Percentiles rank a stretch among this genome's conserved stretches.
Evolutionary conservation across 768 basidiomycete species (phyloP).

Genomic region (Suillus cothurnatus): DNA sequence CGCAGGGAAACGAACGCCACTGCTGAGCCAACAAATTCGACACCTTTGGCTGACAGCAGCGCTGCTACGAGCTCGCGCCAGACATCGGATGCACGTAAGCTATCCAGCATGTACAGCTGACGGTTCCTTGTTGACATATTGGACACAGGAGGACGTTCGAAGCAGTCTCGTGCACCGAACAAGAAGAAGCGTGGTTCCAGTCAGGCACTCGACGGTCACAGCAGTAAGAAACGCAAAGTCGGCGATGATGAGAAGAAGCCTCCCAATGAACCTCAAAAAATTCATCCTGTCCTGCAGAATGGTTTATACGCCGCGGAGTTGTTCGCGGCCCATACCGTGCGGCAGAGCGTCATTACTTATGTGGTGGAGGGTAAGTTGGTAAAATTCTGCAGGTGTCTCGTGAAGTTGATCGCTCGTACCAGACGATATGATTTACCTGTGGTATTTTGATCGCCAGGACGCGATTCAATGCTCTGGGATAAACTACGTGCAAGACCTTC

Average conservation of each 20-base stretch:
- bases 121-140: not conserved
- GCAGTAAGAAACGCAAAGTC: not conserved
- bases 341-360: not conserved
- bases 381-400: not conserved
- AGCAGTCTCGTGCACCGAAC: not conserved
- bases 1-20: not conserved
- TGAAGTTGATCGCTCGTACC: not conserved
- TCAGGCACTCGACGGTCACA: too few species aligned
- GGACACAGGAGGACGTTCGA: not conserved
- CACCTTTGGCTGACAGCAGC: not conserved
- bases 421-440: constrained; percentile 10
- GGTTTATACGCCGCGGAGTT: constrained; percentile 4
- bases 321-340: constrained; percentile 1
- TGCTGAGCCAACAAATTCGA: not conserved
- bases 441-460: constrained; percentile 8
- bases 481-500: constrained; percentile 20
- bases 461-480: constrained; percentile 13
- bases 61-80: not conserved
- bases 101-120: not conserved
- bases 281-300: constrained; percentile 1
- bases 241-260: not conserved
- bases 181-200: not conserved
- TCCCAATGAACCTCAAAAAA: not conserved
- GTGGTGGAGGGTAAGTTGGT: not conserved
- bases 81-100: not conserved